Evolutionary conservation across 306 rosid genomes (phyloP), one percentile per base, ranked within the genome.

Genomic region (Amphicarpaea edgeworthii): DNA sequence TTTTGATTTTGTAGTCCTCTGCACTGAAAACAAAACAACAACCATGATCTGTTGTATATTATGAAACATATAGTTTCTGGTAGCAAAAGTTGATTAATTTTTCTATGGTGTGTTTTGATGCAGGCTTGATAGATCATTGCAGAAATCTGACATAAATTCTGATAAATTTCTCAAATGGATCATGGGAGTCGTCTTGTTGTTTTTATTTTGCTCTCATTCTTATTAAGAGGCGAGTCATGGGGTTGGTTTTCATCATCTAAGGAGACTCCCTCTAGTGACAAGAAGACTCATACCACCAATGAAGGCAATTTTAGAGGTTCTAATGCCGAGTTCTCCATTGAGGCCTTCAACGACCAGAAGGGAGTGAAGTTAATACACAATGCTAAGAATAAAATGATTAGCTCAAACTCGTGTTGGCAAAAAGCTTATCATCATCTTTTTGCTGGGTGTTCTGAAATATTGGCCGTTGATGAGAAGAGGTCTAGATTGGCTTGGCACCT

Each of bases 401-500:
- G 82, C 8, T 68, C 93, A 23, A 84, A 89, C 53, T 68, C 84
- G 28, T 91, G 98, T 72, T 93, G 96, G 97, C 88, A 86, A 75
- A 83, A 70, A 32, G 96, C 96, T 67, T 90, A 91, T 57, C 53
- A 55, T 16, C 83, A 88, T 77, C 86, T 91, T 62, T 93, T 93
- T 65, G 77, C 90, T 0, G 91, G 96, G 9, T 93, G 98, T 74
- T 84, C 93, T 0, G 91, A 90, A 78, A 87, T 90, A 50, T 72
- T 86, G 62, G 91, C 93, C 0, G 78, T 58, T 3, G 88, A 88
- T 30, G 97, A 90, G 70, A 91, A 86, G 42, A 77, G 94, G 54
- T 87, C 96, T 3, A 90, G 97, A 72, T 82, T 93, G 6, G 91
- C 98, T 42, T 93, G 97, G 97, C 93, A 91, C 83, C 84, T 93